These are phyloP conservation scores for Lepidopterella palustris DNA, from an alignment of 495 filamentous ascomycete species.

Conservation along the genomic window DNA sequence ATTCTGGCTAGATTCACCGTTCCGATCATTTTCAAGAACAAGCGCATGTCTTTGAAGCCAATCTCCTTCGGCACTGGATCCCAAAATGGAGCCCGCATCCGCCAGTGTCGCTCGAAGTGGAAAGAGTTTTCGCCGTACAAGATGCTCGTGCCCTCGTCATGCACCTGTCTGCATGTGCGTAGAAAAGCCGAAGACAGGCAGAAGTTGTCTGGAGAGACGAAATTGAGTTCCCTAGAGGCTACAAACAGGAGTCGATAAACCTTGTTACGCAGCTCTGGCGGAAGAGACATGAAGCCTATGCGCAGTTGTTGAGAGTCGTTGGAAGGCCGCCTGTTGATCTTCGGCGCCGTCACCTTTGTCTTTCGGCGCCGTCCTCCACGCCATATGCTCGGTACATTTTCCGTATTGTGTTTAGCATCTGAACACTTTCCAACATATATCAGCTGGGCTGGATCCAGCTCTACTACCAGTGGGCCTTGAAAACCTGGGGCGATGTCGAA, in stretches of 20 bases:
- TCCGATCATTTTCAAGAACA: conserved; percentile 32
- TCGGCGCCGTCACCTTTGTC: neutral
- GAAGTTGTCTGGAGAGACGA: conserved; percentile 27
- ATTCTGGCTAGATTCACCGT: conserved; percentile 24
- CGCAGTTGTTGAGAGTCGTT: too few relatives aligned
- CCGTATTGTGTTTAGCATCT: neutral
- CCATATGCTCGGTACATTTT: neutral
- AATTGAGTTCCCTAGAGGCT: conserved; percentile 15
- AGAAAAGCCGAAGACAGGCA: conserved; percentile 33
- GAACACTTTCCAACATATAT: neutral
- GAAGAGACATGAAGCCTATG: conserved; percentile 34
- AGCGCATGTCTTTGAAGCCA: conserved; percentile 31
- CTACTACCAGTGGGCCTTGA: conserved; percentile 28
- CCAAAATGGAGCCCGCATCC: conserved; percentile 21
- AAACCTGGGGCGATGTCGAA: conserved; percentile 33
- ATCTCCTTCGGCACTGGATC: conserved; percentile 25
- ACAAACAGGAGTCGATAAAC: conserved; percentile 35
- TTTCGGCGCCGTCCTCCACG: neutral
- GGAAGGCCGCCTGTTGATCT: too few relatives aligned
- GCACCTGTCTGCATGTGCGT: conserved; percentile 32
- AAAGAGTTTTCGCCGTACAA: conserved; percentile 39
- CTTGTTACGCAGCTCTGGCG: conserved; percentile 37
- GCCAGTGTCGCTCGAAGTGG: conserved; percentile 24
- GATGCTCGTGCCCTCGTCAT: conserved; percentile 32
- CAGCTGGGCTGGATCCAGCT: conserved; percentile 18